These are phyloP conservation scores for Phaffomyces opuntiae DNA, from an alignment of 805 yeast species.

Conservation along the genomic window DNA sequence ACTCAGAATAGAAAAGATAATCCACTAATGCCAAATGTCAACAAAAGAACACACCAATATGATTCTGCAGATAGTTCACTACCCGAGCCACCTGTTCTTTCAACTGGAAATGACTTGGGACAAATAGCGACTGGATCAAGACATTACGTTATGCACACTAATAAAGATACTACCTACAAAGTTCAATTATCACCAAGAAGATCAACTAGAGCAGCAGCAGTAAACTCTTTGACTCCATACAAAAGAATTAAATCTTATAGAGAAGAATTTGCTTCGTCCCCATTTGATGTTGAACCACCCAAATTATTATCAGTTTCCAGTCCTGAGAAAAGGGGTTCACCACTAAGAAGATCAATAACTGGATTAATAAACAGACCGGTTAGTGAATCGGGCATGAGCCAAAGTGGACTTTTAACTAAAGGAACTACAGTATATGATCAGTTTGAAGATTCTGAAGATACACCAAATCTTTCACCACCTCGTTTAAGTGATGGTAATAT, in stretches of 20 bases:
- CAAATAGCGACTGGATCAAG: constrained; percentile 17
- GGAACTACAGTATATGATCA: background rate
- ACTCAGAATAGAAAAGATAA: constrained; percentile 14
- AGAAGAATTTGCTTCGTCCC: constrained; percentile 22
- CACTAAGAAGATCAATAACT: constrained; percentile 16
- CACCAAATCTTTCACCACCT: constrained; percentile 20
- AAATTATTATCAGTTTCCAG: constrained; percentile 19
- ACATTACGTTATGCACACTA: constrained; percentile 17
- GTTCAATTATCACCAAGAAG: constrained; percentile 21
- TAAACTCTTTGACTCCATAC: constrained; percentile 18
- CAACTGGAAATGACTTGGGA: constrained; percentile 19
- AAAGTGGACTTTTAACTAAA: constrained; percentile 4
- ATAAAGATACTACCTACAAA: constrained; percentile 19
- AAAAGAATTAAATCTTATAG: constrained; percentile 24
- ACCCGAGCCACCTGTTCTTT: constrained; percentile 18
- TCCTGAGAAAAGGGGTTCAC: constrained; percentile 14
- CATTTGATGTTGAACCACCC: constrained; percentile 23
- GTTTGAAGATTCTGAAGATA: constrained; percentile 22
- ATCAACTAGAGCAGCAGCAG: constrained; percentile 12
- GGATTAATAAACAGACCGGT: constrained; percentile 28
- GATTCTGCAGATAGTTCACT: constrained; percentile 24
- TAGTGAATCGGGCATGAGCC: constrained; percentile 13
- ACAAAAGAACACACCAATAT: constrained; percentile 13
- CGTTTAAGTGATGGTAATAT: constrained; percentile 19
- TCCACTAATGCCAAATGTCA: constrained; percentile 23